These are phyloP conservation scores for Agarophyton chilense DNA, from an alignment of 23 red algal genomes.

Conservation along the genomic window DNA sequence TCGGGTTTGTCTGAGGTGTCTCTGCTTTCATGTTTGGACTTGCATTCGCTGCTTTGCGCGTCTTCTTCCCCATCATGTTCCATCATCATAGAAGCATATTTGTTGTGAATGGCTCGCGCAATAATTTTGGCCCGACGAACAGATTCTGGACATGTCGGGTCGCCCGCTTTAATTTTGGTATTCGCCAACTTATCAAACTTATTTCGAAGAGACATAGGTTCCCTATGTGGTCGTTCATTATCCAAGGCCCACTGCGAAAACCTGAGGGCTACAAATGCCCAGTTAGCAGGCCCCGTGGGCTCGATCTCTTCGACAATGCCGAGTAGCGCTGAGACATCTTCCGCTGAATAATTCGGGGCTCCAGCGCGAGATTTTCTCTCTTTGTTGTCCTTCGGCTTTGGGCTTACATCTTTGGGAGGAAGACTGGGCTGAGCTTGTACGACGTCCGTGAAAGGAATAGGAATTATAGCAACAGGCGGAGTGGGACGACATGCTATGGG, in stretches of 20 bases:
- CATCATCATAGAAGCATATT: constrained; percentile 46
- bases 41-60: not conserved
- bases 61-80: constrained; percentile 17
- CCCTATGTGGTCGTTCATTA: constrained; percentile 25
- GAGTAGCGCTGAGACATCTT: constrained; percentile 32
- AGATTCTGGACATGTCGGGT: constrained; percentile 4
- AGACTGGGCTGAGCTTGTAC: not conserved
- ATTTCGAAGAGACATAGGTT: constrained; percentile 23
- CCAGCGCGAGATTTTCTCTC: constrained; percentile 32
- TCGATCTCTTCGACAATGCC: constrained; percentile 32
- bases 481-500: not conserved
- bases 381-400: constrained; percentile 1
- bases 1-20: not conserved
- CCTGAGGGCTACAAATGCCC: constrained; percentile 17
- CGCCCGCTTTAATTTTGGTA: not conserved
- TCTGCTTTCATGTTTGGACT: not conserved
- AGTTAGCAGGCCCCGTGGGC: constrained; percentile 18
- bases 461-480: not conserved
- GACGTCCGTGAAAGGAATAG: not conserved
- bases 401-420: not conserved
- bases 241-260: constrained; percentile 43
- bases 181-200: constrained; percentile 67
- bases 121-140: constrained; percentile 37
- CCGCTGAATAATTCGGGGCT: constrained; percentile 44
- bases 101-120: constrained; percentile 46